Evolutionary conservation across 176 grass and related monocot genomes (phyloP).

Genomic region (Calamus simplicifolius): DNA sequence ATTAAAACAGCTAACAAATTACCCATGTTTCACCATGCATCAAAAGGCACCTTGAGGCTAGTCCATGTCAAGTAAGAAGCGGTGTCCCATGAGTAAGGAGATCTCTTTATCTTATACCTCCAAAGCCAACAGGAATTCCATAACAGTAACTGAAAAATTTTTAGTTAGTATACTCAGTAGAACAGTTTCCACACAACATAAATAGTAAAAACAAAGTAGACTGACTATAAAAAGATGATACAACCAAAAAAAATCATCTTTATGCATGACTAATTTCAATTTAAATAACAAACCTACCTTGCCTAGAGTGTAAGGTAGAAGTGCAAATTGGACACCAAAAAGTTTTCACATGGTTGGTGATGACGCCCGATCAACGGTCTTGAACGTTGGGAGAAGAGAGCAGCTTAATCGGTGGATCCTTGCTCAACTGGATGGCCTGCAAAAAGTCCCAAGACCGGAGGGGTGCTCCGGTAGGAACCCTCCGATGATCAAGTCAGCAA

Average conservation of each 20-base stretch:
- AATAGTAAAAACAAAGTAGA: too few species aligned
- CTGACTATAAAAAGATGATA: too few species aligned
- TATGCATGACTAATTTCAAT: background rate
- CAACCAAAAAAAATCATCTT: too few species aligned
- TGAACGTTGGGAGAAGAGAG: too few species aligned
- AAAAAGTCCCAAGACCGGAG: too few species aligned
- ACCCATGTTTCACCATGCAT: slow-evolving; percentile 79
- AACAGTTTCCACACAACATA: too few species aligned
- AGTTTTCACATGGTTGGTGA: slow-evolving; percentile 80
- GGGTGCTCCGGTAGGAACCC: too few species aligned
- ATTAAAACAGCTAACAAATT: slow-evolving; percentile 24
- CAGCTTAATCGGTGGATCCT: too few species aligned
- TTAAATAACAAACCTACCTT: slow-evolving; percentile 40
- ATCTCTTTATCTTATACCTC: slow-evolving; percentile 82
- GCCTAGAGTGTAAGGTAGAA: slow-evolving; percentile 76
- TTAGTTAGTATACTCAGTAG: too few species aligned
- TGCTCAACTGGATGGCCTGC: too few species aligned
- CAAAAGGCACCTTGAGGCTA: slow-evolving; percentile 49
- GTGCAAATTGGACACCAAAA: slow-evolving; percentile 67
- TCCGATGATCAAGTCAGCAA: too few species aligned
- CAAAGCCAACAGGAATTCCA: slow-evolving; percentile 77
- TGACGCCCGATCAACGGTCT: too few species aligned
- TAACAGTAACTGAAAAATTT: slow-evolving; percentile 29
- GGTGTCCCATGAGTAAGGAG: slow-evolving; percentile 77
- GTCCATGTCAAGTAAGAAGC: slow-evolving; percentile 77